Percentiles rank a stretch among this genome's conserved stretches.
Conservation (phyloP, 208 protist species). For the Spongospora subterranea region DNA sequence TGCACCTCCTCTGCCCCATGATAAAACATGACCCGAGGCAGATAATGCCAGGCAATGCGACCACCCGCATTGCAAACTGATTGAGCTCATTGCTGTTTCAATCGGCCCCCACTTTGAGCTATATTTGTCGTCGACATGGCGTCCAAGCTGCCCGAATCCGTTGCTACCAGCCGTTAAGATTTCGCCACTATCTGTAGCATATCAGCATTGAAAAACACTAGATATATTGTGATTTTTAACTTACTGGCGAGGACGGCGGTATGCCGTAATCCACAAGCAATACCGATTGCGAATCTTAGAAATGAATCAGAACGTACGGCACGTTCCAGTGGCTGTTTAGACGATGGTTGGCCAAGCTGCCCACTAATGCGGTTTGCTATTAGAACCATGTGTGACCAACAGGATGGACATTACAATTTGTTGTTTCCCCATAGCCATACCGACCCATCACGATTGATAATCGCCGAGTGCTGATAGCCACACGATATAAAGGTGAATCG, state of each 20-base stretch:
- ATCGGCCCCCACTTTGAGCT: neutral
- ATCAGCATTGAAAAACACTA: neutral
- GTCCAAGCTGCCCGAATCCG: neutral
- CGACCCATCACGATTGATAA: neutral
- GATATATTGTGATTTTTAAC: neutral
- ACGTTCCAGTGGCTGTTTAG: neutral
- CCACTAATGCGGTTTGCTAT: neutral
- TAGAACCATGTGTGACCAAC: neutral
- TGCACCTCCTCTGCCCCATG: conserved; percentile 15
- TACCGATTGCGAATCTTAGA: neutral
- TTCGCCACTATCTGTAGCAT: neutral
- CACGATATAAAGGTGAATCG: neutral
- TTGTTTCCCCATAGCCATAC: neutral
- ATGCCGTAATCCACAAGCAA: conserved; percentile 8
- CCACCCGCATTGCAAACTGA: neutral
- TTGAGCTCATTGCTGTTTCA: neutral
- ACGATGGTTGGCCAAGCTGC: neutral
- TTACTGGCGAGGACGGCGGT: neutral
- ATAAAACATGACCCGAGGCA: neutral
- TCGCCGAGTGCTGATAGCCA: neutral
- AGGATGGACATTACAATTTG: conserved; percentile 39
- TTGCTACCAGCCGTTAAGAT: neutral
- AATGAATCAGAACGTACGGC: neutral
- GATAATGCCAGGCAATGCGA: conserved; percentile 2
- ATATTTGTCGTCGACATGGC: neutral